Percentiles rank a stretch among this genome's conserved stretches.
Conservation (phyloP, 1,284 basidiomycete genomes). For the Wolfiporia cocos region DNA sequence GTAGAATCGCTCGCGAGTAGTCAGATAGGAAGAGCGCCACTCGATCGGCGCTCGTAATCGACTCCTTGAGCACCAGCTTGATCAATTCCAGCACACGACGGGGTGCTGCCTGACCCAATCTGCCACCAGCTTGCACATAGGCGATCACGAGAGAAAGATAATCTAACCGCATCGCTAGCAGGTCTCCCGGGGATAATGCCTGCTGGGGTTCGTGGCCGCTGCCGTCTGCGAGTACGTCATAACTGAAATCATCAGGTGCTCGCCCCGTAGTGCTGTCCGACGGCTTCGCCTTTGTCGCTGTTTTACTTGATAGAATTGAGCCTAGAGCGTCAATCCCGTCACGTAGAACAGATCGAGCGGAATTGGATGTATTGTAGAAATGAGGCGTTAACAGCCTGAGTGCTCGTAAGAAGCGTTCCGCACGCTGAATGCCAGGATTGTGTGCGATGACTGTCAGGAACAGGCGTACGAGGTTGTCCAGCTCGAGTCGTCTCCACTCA, state of each 20-base stretch:
- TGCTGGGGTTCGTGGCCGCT: constrained; percentile 30
- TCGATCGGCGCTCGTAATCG: constrained; percentile 29
- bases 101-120: constrained; percentile 38
- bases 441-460: constrained; percentile 80
- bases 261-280: constrained; percentile 30
- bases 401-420: constrained; percentile 62
- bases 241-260: constrained; percentile 19
- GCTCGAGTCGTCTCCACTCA: constrained; percentile 48
- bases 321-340: constrained; percentile 69
- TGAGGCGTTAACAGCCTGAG: constrained; percentile 54
- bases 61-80: constrained; percentile 53
- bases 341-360: constrained; percentile 47
- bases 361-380: constrained; percentile 48
- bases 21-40: constrained; percentile 47
- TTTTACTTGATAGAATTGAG: constrained; percentile 42
- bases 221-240: constrained; percentile 19
- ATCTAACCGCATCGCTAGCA: constrained; percentile 54
- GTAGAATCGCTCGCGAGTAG: constrained; percentile 40
- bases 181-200: constrained; percentile 45
- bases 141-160: constrained; percentile 56
- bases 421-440: constrained; percentile 58
- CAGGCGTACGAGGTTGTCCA: constrained; percentile 67
- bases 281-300: constrained; percentile 40
- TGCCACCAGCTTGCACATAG: constrained; percentile 53
- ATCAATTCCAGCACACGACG: constrained; percentile 54